A percentile compares a stretch with the other conserved stretches of the same genome.
Evolutionary conservation across 345 rosid genomes (phyloP).

Genomic region (Eucalyptus polyanthemos): DNA sequence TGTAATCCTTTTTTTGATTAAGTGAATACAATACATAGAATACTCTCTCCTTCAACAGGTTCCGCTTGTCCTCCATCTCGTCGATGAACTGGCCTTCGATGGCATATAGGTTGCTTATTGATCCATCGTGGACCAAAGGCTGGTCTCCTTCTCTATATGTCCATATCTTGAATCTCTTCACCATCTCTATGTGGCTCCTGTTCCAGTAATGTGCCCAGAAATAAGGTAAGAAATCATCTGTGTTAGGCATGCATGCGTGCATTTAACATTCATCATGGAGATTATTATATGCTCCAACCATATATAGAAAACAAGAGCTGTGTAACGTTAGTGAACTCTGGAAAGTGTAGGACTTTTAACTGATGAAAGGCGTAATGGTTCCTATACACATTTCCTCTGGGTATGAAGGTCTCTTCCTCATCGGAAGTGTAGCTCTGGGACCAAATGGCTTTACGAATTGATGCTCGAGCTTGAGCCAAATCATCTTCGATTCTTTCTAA

Average conservation of each 20-base stretch:
- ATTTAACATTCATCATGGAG: neutral
- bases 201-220: neutral
- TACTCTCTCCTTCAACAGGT: neutral
- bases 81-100: neutral
- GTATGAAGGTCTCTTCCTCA: constrained; percentile 16
- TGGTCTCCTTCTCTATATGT: constrained; percentile 44
- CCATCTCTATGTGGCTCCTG: constrained; percentile 55
- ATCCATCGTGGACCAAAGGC: constrained; percentile 30
- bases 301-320: neutral
- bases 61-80: constrained; percentile 24
- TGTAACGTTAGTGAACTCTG: neutral
- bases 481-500: constrained; percentile 17
- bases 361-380: constrained; percentile 45
- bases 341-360: constrained; percentile 9
- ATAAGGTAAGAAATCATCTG: neutral
- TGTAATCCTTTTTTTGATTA: too few relatives aligned
- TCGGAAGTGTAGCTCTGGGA: constrained; percentile 15
- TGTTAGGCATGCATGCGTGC: neutral
- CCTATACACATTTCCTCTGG: constrained; percentile 37
- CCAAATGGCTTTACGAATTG: constrained; percentile 26
- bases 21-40: too few relatives aligned
- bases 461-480: constrained; percentile 33
- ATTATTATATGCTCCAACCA: neutral
- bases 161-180: constrained; percentile 5
- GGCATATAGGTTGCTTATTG: constrained; percentile 32